Evolutionary conservation across 805 yeast genomes (phyloP), one percentile per base, ranked within the genome.

Genomic region (Kodamaea kakaduensis): DNA sequence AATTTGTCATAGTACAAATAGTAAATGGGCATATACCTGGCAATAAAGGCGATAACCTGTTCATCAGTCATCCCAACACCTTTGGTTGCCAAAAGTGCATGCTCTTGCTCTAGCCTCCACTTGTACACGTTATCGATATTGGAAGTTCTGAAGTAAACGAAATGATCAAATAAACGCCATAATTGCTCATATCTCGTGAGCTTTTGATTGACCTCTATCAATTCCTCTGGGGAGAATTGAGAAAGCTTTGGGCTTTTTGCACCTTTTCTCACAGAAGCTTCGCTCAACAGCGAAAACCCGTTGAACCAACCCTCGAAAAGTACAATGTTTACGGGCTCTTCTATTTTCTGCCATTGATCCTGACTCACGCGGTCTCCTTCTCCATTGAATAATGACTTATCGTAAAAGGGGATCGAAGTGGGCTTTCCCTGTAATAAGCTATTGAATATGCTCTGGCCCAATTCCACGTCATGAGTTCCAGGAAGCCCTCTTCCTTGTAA

Each of bases 301-400:
- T 78, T 71, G 61, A 89, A 87, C 98, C 98, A 90, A 4, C 97
- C 98, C 59, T 90, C 98, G 25, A 93, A 67, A 2, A 90, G 56
- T 3, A 90, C 70, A 3, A 88, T 71, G 48, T 84, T 86, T 3
- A 77, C 65, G 2, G 73, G 71, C 2, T 41, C 38, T 0, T 49
- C 48, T 16, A 48, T 43, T 2, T 8, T 15, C 3, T 46, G 46
- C 81, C 81, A 77, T 9, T 61, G 42, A 0, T 46, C 42, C 6
- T 37, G 47, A 0, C 64, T 63, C 5, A 56, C 46, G 34, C 97
- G 64, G 57, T 90, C 97, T 4, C 98, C 98, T 37, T 72, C 71
- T 0, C 97, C 97, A 15, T 50, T 32, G 47, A 63, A 73, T 10
- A 67, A 63, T 2, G 94, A 75, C 55, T 90, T 93, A 52, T 90